These are phyloP conservation scores for Plasmodium relictum DNA, from an alignment of 169 alveolate genomes.

Conservation along the genomic window DNA sequence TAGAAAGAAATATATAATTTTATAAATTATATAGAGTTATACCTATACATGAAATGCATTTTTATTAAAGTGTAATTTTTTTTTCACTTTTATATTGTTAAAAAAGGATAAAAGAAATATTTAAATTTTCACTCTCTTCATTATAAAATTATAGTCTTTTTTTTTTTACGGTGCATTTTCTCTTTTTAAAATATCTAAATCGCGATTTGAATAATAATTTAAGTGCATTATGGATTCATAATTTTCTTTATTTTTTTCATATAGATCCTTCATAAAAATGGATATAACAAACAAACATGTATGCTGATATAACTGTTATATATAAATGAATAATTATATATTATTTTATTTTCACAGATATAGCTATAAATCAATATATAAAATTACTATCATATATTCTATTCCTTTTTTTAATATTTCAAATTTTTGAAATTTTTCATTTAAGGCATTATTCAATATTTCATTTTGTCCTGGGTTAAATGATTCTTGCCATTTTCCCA, in stretches of 20 bases:
- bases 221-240: conserved; percentile 70
- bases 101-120: too few relatives aligned
- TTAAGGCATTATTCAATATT: conserved; percentile 38
- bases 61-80: too few relatives aligned
- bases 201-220: conserved; percentile 58
- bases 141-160: background rate
- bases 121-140: too few relatives aligned
- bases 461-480: conserved; percentile 32
- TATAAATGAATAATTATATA: background rate
- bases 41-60: too few relatives aligned
- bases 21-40: too few relatives aligned
- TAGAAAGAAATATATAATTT: too few relatives aligned
- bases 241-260: conserved; percentile 42
- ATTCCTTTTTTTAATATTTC: conserved; percentile 39
- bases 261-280: conserved; percentile 15
- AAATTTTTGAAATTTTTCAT: conserved; percentile 37
- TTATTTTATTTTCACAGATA: background rate
- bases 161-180: conserved; percentile 16
- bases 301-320: background rate
- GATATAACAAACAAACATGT: background rate
- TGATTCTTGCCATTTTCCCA: conserved; percentile 53
- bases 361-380: background rate
- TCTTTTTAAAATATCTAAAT: conserved; percentile 66
- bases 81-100: too few relatives aligned
- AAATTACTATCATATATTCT: conserved; percentile 37